Evolutionary conservation across 179 eudicot species (phyloP).

Genomic region (Spinacia oleracea): DNA sequence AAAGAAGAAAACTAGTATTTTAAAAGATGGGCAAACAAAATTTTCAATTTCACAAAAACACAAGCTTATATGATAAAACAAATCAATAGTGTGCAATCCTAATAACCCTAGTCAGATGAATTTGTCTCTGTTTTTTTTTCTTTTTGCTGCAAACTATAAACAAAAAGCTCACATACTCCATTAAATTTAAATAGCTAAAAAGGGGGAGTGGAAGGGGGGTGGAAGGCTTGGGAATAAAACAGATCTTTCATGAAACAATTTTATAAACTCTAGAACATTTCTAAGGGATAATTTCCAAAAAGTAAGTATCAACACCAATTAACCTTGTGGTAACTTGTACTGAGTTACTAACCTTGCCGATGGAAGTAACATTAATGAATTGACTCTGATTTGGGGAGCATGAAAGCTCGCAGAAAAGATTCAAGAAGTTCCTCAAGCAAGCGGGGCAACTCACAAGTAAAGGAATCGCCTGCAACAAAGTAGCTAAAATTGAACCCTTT

Average conservation of each 20-base stretch:
- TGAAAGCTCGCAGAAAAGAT: conserved; percentile 94
- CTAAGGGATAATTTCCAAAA: not conserved
- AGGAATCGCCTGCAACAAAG: conserved; percentile 76
- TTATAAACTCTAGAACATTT: not conserved
- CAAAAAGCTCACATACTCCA: not conserved
- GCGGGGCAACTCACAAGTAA: conserved; percentile 96
- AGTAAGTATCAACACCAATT: not conserved
- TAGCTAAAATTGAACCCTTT: conserved; percentile 1
- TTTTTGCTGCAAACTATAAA: not conserved
- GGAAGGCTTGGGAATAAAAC: not conserved
- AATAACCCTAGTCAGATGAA: not conserved
- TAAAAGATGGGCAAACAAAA: not conserved
- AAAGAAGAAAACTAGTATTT: not conserved
- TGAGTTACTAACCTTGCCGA: conserved; percentile 68
- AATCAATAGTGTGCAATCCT: not conserved
- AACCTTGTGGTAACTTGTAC: conserved; percentile 13
- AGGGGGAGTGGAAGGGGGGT: not conserved
- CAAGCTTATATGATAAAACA: not conserved
- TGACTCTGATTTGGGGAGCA: conserved; percentile 97
- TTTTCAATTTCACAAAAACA: not conserved
- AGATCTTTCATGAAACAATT: not conserved
- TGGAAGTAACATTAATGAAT: conserved; percentile 86
- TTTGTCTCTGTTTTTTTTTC: not conserved
- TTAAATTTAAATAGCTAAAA: not conserved
- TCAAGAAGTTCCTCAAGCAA: conserved; percentile 95